phyloP scores from a whole-genome alignment of 805 yeast species.

The Saccharomyces mikatae region DNA sequence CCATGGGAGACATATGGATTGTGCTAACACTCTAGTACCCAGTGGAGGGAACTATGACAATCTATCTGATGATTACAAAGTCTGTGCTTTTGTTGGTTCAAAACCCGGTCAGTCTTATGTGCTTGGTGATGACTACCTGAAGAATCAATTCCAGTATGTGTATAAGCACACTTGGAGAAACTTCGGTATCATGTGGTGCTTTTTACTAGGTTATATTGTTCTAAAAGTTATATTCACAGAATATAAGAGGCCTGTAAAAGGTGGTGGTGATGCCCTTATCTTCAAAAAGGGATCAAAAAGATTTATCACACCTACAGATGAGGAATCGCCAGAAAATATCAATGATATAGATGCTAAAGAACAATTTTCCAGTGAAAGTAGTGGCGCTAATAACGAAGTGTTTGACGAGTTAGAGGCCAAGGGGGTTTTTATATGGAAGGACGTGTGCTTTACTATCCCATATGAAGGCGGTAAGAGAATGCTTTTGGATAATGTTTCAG shows the following conservation, averaged over 20 bases:
- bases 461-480: constrained; percentile 38
- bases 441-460: constrained; percentile 31
- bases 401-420: constrained; percentile 25
- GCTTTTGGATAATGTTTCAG: constrained; percentile 42
- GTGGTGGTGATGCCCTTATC: constrained; percentile 37
- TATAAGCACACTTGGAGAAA: constrained; percentile 72
- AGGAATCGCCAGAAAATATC: constrained; percentile 13
- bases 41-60: constrained; percentile 44
- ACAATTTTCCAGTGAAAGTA: constrained; percentile 8
- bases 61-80: constrained; percentile 29
- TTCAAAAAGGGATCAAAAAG: constrained; percentile 42
- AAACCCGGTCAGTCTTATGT: constrained; percentile 45
- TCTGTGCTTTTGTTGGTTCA: constrained; percentile 59
- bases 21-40: constrained; percentile 40
- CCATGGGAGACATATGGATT: constrained; percentile 33
- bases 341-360: constrained; percentile 11
- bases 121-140: constrained; percentile 52
- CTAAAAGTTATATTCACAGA: constrained; percentile 19
- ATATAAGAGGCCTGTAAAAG: constrained; percentile 19
- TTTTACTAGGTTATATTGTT: constrained; percentile 15
- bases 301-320: constrained; percentile 7
- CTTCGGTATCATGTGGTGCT: constrained; percentile 57
- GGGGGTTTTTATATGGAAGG: constrained; percentile 29
- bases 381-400: constrained; percentile 6
- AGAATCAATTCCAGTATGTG: constrained; percentile 40